Evolutionary conservation across 768 basidiomycete species (phyloP).

Genomic region (Amanita exitialis): DNA sequence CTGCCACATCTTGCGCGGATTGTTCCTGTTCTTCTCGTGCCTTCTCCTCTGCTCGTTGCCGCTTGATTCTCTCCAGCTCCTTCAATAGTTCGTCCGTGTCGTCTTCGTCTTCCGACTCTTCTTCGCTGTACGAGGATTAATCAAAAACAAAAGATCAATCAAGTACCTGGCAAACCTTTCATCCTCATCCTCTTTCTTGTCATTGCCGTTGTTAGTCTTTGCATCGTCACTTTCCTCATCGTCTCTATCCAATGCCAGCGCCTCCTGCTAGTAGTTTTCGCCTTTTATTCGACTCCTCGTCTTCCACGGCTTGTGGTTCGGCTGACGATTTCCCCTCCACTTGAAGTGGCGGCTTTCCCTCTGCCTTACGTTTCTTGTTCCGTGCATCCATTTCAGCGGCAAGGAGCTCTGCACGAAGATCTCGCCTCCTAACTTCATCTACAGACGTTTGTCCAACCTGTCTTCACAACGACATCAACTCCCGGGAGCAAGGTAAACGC

Average conservation of each 20-base stretch:
- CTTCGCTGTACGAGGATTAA: constrained; percentile 23
- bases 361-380: constrained; percentile 89
- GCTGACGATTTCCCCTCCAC: constrained; percentile 24
- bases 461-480: constrained; percentile 22
- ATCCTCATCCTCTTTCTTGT: constrained; percentile 26
- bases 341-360: constrained; percentile 51
- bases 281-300: constrained; percentile 69
- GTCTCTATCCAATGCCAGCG: constrained; percentile 82
- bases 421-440: constrained; percentile 65
- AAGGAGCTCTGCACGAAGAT: constrained; percentile 76
- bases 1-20: constrained; percentile 44
- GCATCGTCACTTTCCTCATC: constrained; percentile 66
- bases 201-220: constrained; percentile 19
- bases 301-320: constrained; percentile 10
- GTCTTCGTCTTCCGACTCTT: constrained; percentile 71
- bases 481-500: neutral
- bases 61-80: constrained; percentile 98
- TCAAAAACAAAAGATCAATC: neutral
- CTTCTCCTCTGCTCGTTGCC: constrained; percentile 91
- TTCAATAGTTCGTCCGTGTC: constrained; percentile 90
- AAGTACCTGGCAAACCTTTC: constrained; percentile 29
- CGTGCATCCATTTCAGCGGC: constrained; percentile 79
- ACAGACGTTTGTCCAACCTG: constrained; percentile 87
- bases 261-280: constrained; percentile 82
- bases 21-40: constrained; percentile 72